Evolutionary conservation across 192 early-diverging fungal species (phyloP), one percentile per base, ranked within the genome.

Genomic region (Coemansia sp.): DNA sequence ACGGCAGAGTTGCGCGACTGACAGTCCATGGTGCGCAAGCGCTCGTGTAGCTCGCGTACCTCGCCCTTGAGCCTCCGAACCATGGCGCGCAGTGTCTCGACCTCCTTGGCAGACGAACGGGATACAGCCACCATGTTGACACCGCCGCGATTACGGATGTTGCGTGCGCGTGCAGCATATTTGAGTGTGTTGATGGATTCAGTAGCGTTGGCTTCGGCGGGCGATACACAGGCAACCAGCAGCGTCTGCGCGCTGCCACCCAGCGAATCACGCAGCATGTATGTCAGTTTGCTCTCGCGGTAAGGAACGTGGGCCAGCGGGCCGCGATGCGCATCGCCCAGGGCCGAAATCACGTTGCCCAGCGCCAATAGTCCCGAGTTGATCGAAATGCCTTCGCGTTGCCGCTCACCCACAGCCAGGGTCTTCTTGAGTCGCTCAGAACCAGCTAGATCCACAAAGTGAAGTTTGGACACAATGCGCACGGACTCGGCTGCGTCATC

Each of bases 381-480:
- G 75, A 98, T 99, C 24, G 90, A 90, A 55, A 98, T 98, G 59
- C 96, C 96, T 69, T 99, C 96, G 68, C 92, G 92, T 61, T 90
- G 90, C 51, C 95, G 84, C 51, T 96, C 95, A 26, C 96, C 95
- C 54, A 88, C 90, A 1, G 95, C 94, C 23, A 92, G 85, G 10
- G 96, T 99, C 32, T 91, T 86, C 82, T 98, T 98, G 16, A 99
- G 80, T 72, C 92, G 76, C 80, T 99, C 97, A 50, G 92, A 94
- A 27, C 97, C 97, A 21, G 97, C 97, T 75, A 99, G 78, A 82
- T 99, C 97, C 14, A 99, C 97, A 85, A 99, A 99, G 71, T 97
- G 93, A 58, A 99, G 94, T 77, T 98, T 99, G 28, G 92, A 94
- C 5, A 82, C 83, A 14, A 92, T 71, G 4, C 82, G 77, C 16